Base-by-base conservation (phyloP, 176 grass and related monocot genomes). In the Chrysopogon serrulatus region DNA sequence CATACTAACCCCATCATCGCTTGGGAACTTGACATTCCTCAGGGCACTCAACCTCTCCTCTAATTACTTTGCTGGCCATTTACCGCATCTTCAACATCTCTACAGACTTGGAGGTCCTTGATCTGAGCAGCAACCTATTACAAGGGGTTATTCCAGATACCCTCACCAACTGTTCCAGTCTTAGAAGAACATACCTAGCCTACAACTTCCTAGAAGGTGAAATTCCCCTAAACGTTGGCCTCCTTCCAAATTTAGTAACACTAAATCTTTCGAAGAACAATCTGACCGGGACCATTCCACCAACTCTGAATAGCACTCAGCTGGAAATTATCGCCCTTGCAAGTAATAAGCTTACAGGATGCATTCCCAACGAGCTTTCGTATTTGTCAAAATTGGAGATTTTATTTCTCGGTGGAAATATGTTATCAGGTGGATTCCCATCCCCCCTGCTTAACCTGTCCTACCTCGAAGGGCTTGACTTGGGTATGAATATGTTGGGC, bases 241-340 rank as follows among this genome's bases (percentile, higher is more conserved):
- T 34, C 15, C 85, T 82, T 59, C 26, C 70, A 16, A 41, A 51
- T 32, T 44, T 87, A 27, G 23, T 0, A 45, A 0, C 0, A 3
- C 43, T 45, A 45, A 4, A 45, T 45, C 43, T 45, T 45, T 45
- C 43, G 1, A 3, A 49, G 1, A 88, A 88, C 43, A 84, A 53
- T n/a, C 39, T 88, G 5, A 54, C 6, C 8, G 87, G 87, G n/a
- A 70, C 49, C 28, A 39, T 88, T 36, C 87, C 87, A 40, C 37
- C 41, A 30, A 72, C 81, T 31, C 6, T 88, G 3, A 84, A 79
- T 21, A 5, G 56, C 10, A 63, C 81, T 2, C 10, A n/a, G 3
- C 34, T 88, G 32, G 0, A 16, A 13, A 0, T 5, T 13, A 15
- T 79, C 13, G 9, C 1, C 13, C 69, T 88, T 66, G 31, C 5